Evolutionary conservation across 2,329 filamentous ascomycete genomes (phyloP).

Genomic region (Huntiella savannae): DNA sequence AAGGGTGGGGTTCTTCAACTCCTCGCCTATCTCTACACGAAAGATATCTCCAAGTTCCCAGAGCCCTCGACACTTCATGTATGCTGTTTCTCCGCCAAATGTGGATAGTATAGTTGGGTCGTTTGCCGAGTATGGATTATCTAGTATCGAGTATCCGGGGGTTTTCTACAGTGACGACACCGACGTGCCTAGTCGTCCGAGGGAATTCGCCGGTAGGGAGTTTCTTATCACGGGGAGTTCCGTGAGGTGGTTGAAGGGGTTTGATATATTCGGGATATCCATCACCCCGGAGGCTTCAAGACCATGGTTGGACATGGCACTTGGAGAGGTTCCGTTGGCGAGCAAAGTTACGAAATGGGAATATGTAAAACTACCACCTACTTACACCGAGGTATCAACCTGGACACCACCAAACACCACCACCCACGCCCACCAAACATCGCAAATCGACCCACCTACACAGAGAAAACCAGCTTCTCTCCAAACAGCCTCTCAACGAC

Average conservation of each 20-base stretch:
- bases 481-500: slow-evolving; percentile 54
- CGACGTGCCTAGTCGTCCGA: slow-evolving; percentile 57
- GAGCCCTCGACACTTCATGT: neutral
- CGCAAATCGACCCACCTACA: slow-evolving; percentile 78
- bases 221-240: slow-evolving; percentile 61
- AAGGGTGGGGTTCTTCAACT: too few species aligned
- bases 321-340: neutral
- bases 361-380: slow-evolving; percentile 51
- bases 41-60: too few species aligned
- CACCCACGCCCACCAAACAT: slow-evolving; percentile 24
- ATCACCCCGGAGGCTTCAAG: too few species aligned
- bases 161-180: slow-evolving; percentile 68
- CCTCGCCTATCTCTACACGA: too few species aligned
- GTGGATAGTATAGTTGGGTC: slow-evolving; percentile 9
- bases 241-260: slow-evolving; percentile 61
- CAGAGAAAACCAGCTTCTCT: slow-evolving; percentile 53
- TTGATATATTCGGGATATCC: slow-evolving; percentile 19
- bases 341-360: slow-evolving; percentile 49
- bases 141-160: slow-evolving; percentile 61
- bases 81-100: slow-evolving; percentile 15
- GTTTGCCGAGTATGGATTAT: slow-evolving; percentile 21
- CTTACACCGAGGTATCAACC: slow-evolving; percentile 42
- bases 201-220: slow-evolving; percentile 76
- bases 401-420: slow-evolving; percentile 36
- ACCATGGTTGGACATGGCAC: too few species aligned